phyloP scores from a whole-genome alignment of 495 filamentous ascomycete species.

The Penicillium herquei region DNA sequence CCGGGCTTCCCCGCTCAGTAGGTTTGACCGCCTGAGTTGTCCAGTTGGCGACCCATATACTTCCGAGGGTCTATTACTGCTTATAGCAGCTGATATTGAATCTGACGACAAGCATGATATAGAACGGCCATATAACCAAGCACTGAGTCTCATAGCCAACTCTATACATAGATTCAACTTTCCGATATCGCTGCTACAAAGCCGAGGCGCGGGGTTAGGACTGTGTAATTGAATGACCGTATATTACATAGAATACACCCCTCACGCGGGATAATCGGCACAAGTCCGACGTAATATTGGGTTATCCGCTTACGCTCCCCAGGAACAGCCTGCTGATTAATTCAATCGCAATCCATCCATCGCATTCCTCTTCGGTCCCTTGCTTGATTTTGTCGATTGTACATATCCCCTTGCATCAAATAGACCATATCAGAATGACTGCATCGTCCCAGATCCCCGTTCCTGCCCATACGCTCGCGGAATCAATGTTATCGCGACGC shows the following conservation, averaged over 20 bases:
- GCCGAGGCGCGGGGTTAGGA: no score
- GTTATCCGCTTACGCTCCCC: conserved; percentile 11
- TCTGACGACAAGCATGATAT: no score
- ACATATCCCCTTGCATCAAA: neutral
- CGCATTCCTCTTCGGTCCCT: neutral
- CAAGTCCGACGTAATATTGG: conserved; percentile 13
- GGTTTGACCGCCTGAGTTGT: no score
- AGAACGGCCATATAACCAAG: no score
- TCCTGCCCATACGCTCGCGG: conserved; percentile 61
- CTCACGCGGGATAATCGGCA: conserved; percentile 4
- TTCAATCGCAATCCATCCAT: conserved; percentile 11
- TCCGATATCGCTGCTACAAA: no score
- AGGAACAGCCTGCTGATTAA: conserved; percentile 26
- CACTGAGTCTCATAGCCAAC: no score
- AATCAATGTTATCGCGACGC: conserved; percentile 81
- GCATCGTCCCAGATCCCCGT: conserved; percentile 43
- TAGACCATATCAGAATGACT: conserved; percentile 29
- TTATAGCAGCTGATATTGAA: no score
- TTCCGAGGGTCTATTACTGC: no score
- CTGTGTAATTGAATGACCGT: conserved; percentile 11
- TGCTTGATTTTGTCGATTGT: neutral
- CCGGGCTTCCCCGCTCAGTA: conserved; percentile 24
- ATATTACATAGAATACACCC: conserved; percentile 1
- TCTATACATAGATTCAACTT: no score
- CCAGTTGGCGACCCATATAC: no score